phyloP scores from a whole-genome alignment of 1,139 yeast genomes.

The Yamadazyma atlantica region DNA sequence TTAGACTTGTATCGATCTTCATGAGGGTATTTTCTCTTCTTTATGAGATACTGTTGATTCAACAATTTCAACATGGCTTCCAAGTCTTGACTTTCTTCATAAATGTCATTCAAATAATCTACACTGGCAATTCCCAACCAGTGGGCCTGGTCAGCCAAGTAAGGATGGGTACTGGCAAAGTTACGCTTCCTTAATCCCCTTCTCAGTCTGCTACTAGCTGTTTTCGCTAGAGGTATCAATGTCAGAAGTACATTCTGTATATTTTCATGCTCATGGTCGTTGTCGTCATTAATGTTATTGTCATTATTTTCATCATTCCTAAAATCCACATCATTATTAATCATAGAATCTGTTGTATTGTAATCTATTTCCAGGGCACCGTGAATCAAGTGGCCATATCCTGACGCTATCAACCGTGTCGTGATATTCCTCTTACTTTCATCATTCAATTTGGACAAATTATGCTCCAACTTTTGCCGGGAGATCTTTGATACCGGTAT shows the following conservation, averaged over 20 bases:
- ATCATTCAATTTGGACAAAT: neutral
- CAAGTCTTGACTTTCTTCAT: constrained; percentile 34
- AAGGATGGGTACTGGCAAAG: constrained; percentile 49
- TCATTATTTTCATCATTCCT: no score
- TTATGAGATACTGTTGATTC: constrained; percentile 34
- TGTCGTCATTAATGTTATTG: neutral
- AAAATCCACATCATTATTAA: no score
- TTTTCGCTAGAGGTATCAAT: constrained; percentile 7
- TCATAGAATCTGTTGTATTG: neutral
- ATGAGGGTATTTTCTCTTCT: constrained; percentile 33
- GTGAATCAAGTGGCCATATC: constrained; percentile 1
- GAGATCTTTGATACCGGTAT: constrained; percentile 7
- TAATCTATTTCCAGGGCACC: neutral
- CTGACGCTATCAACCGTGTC: neutral
- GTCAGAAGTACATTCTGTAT: constrained; percentile 13
- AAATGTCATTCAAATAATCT: constrained; percentile 38
- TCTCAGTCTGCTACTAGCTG: constrained; percentile 7
- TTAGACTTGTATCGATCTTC: constrained; percentile 42
- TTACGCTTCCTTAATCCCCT: constrained; percentile 44
- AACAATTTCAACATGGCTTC: constrained; percentile 34
- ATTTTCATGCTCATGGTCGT: constrained; percentile 8
- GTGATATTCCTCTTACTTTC: neutral
- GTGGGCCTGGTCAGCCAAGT: constrained; percentile 48
- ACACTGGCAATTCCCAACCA: constrained; percentile 41
- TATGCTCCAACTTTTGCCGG: neutral